Evolutionary conservation across 345 rosid species (phyloP).

Genomic region (Laguncularia racemosa): DNA sequence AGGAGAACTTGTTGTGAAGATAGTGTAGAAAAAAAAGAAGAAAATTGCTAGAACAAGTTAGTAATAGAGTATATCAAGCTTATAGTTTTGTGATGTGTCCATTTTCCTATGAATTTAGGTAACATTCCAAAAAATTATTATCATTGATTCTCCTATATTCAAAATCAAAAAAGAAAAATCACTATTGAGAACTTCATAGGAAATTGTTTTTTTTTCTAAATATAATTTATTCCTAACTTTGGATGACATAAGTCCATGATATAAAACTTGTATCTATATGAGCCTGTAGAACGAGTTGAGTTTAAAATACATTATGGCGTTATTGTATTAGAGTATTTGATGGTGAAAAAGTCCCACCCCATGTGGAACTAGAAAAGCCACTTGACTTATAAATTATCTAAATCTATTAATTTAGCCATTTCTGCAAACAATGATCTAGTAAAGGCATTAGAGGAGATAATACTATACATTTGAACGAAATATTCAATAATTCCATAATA

Average conservation of each 20-base stretch:
- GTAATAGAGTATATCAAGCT: slow-evolving; percentile 11
- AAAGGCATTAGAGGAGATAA: slow-evolving; percentile 63
- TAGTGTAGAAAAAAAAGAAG: background rate
- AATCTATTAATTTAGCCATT: slow-evolving; percentile 44
- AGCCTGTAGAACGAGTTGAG: no score
- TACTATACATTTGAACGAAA: slow-evolving; percentile 19
- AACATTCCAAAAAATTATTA: slow-evolving; percentile 57
- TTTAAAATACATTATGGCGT: no score
- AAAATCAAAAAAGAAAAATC: slow-evolving; percentile 4
- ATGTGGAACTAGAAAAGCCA: background rate
- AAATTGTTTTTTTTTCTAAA: background rate
- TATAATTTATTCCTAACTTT: no score
- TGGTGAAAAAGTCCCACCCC: no score
- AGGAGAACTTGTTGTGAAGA: background rate
- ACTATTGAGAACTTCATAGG: background rate
- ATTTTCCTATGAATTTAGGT: slow-evolving; percentile 57
- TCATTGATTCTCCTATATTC: slow-evolving; percentile 65
- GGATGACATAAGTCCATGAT: no score
- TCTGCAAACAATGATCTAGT: slow-evolving; percentile 48
- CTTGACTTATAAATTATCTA: slow-evolving; percentile 63
- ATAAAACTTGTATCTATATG: no score
- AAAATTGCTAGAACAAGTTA: no score
- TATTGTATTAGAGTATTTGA: no score
- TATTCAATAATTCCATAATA: no score
- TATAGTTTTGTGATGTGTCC: slow-evolving; percentile 63